phyloP scores from a whole-genome alignment of 2,329 filamentous ascomycete genomes.

The Diaporthe citrichinensis region DNA sequence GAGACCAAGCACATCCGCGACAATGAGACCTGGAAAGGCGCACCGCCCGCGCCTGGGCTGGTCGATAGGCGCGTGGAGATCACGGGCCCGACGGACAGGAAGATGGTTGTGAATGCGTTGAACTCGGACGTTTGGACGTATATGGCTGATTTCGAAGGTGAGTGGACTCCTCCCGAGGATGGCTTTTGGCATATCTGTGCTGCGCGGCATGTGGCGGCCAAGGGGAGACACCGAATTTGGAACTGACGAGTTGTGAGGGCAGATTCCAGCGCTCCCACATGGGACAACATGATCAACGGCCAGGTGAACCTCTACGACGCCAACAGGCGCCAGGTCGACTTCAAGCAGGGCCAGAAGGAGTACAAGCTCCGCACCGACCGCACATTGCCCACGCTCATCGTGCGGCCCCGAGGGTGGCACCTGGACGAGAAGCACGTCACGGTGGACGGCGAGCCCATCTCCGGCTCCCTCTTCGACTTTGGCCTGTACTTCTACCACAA shows the following conservation, averaged over 20 bases:
- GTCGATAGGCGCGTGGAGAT: conserved; percentile 97
- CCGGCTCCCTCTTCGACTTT: conserved; percentile 94
- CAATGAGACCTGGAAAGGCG: conserved; percentile 93
- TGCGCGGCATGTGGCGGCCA: conserved; percentile 18
- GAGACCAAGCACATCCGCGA: conserved; percentile 97
- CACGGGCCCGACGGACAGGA: conserved; percentile 95
- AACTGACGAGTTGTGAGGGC: conserved; percentile 42
- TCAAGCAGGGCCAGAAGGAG: conserved; percentile 94
- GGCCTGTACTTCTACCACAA: conserved; percentile 99
- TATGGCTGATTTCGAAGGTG: conserved; percentile 99
- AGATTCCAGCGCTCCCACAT: conserved; percentile 97
- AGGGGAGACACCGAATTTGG: not conserved
- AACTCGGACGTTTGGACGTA: conserved; percentile 98
- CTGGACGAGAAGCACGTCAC: conserved; percentile 98
- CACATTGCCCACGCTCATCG: conserved; percentile 88
- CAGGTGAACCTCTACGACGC: conserved; percentile 98
- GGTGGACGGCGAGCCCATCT: conserved; percentile 94
- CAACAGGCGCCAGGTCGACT: conserved; percentile 93
- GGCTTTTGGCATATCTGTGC: not conserved
- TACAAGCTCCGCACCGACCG: conserved; percentile 97
- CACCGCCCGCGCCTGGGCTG: conserved; percentile 90
- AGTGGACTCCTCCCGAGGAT: conserved; percentile 46
- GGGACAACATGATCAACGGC: conserved; percentile 99
- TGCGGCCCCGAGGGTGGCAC: conserved; percentile 96
- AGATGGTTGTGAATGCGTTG: conserved; percentile 98